A percentile compares a stretch with the other conserved stretches of the same genome.
Evolutionary conservation across 345 rosid species (phyloP).

Genomic region (Eucalyptus sideroxylon): DNA sequence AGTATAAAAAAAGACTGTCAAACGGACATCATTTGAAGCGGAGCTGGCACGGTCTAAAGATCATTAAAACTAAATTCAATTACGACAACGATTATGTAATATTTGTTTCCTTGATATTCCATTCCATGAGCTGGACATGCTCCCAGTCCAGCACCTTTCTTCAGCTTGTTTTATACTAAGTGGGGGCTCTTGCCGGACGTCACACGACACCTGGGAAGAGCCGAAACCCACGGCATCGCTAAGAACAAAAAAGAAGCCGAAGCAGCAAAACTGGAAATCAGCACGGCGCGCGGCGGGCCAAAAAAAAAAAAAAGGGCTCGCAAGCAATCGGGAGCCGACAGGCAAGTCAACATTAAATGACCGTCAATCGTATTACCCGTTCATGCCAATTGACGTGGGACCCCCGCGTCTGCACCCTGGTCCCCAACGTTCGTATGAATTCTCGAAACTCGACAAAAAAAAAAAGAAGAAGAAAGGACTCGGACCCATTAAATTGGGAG

Average conservation of each 20-base stretch:
- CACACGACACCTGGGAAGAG: neutral
- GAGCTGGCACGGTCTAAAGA: neutral
- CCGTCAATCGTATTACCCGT: neutral
- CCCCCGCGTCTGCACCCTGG: neutral
- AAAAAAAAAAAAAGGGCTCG: neutral
- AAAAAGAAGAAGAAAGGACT: neutral
- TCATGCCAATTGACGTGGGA: neutral
- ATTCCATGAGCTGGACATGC: neutral
- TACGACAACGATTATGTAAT: neutral
- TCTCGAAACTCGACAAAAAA: neutral
- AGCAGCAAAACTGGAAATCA: neutral
- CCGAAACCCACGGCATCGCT: neutral
- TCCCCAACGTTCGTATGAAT: neutral
- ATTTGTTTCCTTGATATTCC: neutral
- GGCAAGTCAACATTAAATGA: neutral
- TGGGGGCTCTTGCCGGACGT: neutral
- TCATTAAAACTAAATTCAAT: neutral
- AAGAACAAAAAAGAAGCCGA: neutral
- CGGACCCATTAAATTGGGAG: neutral
- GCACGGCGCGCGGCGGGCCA: neutral
- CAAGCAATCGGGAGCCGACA: neutral
- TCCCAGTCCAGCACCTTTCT: neutral
- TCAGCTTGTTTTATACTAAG: neutral
- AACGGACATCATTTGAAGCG: neutral
- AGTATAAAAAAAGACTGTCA: neutral